A percentile compares a stretch with the other conserved stretches of the same genome.
Evolutionary conservation across 805 yeast genomes (phyloP).

Genomic region (Ogataea populi-albae): DNA sequence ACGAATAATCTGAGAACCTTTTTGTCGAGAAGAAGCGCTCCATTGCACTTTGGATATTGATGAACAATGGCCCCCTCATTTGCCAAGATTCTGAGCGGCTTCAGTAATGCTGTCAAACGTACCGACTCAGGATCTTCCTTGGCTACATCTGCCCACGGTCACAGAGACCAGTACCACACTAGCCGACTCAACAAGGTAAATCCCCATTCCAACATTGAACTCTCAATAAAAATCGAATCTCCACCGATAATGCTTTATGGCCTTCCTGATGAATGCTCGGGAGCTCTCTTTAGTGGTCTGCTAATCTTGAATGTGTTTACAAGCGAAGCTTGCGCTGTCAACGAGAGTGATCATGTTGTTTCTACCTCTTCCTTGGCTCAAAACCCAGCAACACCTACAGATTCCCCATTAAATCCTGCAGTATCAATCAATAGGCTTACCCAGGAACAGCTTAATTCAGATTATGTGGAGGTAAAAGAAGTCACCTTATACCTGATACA

Average conservation of each 20-base stretch:
- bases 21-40: no score
- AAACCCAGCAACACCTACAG: neutral
- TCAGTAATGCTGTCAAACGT: constrained; percentile 12
- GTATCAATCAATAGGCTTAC: constrained; percentile 24
- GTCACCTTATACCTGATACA: constrained; percentile 74
- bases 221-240: constrained; percentile 70
- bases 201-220: constrained; percentile 30
- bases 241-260: constrained; percentile 93
- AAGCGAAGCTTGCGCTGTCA: constrained; percentile 5
- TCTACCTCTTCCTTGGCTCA: constrained; percentile 2
- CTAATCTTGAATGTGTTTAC: constrained; percentile 54
- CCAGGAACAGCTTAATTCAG: constrained; percentile 22
- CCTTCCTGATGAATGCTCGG: constrained; percentile 69
- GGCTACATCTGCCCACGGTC: neutral
- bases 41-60: no score
- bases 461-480: constrained; percentile 48
- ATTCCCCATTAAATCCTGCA: constrained; percentile 20
- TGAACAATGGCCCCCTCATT: constrained; percentile 19
- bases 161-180: constrained; percentile 27
- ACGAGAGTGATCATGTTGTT: neutral
- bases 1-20: no score
- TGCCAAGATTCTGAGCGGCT: constrained; percentile 16
- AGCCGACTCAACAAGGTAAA: constrained; percentile 23
- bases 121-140: constrained; percentile 5
- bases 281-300: constrained; percentile 82